phyloP scores from a whole-genome alignment of 495 filamentous ascomycete genomes.

The Hyaloscypha bicolor region DNA sequence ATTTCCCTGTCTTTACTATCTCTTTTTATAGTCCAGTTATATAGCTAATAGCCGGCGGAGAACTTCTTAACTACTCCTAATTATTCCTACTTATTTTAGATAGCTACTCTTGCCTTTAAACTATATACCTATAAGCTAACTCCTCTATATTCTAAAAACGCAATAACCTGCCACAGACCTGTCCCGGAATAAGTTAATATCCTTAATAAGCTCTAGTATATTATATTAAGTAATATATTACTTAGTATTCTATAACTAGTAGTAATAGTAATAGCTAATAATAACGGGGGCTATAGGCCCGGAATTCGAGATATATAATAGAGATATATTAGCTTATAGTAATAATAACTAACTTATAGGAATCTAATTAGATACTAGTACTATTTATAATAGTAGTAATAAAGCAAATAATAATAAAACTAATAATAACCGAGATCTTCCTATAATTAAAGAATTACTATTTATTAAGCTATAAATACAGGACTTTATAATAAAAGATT shows the following conservation, averaged over 20 bases:
- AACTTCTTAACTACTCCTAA: constrained; percentile 12
- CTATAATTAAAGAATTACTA: constrained; percentile 25
- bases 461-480: constrained; percentile 20
- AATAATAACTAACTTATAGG: constrained; percentile 12
- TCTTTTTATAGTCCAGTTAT: constrained; percentile 16
- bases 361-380: constrained; percentile 9
- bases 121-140: constrained; percentile 21
- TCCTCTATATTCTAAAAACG: constrained; percentile 14
- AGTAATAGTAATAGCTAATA: constrained; percentile 17
- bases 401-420: constrained; percentile 17
- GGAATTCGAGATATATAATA: constrained; percentile 25
- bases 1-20: constrained; percentile 9
- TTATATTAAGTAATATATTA: constrained; percentile 2
- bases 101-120: constrained; percentile 20
- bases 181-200: constrained; percentile 13
- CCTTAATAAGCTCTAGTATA: constrained; percentile 12
- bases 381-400: constrained; percentile 3
- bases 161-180: constrained; percentile 13
- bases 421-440: constrained; percentile 18
- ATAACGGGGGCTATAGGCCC: constrained; percentile 2
- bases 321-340: constrained; percentile 22
- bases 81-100: constrained; percentile 15
- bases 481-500: constrained; percentile 13
- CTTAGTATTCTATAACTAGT: constrained; percentile 16
- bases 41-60: neutral